These are phyloP conservation scores for Penicillium ochrochloron DNA, from an alignment of 495 filamentous ascomycete genomes.

Conservation along the genomic window DNA sequence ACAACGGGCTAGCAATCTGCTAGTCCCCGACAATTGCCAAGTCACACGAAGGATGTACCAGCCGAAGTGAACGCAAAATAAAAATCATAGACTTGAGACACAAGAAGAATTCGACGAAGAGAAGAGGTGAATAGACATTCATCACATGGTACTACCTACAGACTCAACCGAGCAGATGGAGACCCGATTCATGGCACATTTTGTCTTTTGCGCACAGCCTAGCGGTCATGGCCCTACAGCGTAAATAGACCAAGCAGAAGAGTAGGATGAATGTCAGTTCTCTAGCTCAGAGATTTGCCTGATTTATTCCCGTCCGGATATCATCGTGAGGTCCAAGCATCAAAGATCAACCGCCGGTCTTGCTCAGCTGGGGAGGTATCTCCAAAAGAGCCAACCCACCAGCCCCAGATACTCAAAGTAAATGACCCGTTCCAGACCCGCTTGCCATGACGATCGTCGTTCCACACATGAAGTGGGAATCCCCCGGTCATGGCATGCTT, in stretches of 20 bases:
- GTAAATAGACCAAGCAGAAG: background rate
- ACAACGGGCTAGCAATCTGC: background rate
- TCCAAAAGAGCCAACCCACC: background rate
- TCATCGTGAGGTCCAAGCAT: constrained; percentile 25
- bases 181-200: background rate
- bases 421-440: constrained; percentile 23
- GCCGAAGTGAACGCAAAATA: background rate
- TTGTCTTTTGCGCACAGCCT: constrained; percentile 1
- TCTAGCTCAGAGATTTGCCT: background rate
- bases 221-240: background rate
- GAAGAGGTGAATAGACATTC: background rate
- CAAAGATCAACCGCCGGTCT: constrained; percentile 17
- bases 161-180: background rate
- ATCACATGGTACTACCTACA: background rate
- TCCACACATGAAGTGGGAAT: constrained; percentile 17
- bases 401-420: background rate
- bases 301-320: constrained; percentile 7
- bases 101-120: background rate
- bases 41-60: background rate
- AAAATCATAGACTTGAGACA: background rate
- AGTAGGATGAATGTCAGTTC: background rate
- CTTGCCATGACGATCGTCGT: constrained; percentile 23
- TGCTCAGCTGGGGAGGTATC: constrained; percentile 11
- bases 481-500: background rate
- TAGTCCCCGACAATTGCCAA: background rate